phyloP scores from a whole-genome alignment of 2,329 filamentous ascomycete genomes.

The Exserohilum turcica region DNA sequence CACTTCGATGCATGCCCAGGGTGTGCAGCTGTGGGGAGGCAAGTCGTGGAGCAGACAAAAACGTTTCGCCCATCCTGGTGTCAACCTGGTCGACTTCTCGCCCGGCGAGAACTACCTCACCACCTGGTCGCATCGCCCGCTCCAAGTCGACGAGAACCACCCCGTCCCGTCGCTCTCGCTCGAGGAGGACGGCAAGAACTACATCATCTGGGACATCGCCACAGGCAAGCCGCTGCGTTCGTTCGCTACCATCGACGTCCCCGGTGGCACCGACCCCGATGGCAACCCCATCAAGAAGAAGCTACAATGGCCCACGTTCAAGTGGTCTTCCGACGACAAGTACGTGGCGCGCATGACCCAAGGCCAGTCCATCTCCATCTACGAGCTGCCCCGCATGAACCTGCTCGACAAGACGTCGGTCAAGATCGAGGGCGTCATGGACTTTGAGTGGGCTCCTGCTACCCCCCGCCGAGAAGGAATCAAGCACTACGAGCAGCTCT shows the following conservation, averaged over 20 bases:
- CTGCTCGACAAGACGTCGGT: constrained; percentile 87
- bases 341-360: constrained; percentile 93
- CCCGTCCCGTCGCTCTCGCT: constrained; percentile 72
- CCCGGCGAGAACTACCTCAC: constrained; percentile 90
- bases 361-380: constrained; percentile 86
- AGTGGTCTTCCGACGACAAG: constrained; percentile 97
- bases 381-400: constrained; percentile 87
- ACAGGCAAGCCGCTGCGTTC: constrained; percentile 89
- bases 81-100: constrained; percentile 96
- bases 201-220: constrained; percentile 96
- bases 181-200: constrained; percentile 98
- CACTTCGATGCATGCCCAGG: constrained; percentile 92
- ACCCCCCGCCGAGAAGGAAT: constrained; percentile 79
- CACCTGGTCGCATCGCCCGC: constrained; percentile 94
- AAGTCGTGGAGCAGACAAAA: constrained; percentile 86
- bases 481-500: constrained; percentile 92
- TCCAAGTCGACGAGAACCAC: constrained; percentile 88
- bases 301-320: constrained; percentile 98
- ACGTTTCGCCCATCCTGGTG: constrained; percentile 91
- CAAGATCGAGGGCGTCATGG: constrained; percentile 95
- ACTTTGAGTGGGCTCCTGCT: constrained; percentile 96
- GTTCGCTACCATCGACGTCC: constrained; percentile 86
- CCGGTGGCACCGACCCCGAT: constrained; percentile 65
- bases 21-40: constrained; percentile 97
- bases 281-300: constrained; percentile 80